phyloP scores from a whole-genome alignment of 2,329 filamentous ascomycete genomes.

The Clarireedia hainanense region DNA sequence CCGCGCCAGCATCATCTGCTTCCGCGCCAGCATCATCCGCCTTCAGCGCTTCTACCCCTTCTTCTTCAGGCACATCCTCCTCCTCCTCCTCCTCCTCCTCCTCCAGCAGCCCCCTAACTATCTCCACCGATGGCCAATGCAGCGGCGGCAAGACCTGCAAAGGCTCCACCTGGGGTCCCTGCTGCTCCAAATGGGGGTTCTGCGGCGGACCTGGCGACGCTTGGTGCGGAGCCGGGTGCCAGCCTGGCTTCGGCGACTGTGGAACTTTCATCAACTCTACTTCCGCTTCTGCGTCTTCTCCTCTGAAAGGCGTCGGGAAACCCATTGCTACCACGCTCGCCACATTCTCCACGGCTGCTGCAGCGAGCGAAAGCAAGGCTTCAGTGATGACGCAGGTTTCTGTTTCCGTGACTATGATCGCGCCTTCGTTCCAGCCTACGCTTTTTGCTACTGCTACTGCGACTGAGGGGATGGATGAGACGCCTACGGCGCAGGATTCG shows the following conservation, averaged over 20 bases:
- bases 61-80: conserved; percentile 3
- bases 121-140: conserved; percentile 11
- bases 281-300: not conserved
- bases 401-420: too few species aligned
- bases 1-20: not conserved
- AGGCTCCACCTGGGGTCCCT: conserved; percentile 11
- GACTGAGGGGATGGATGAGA: too few species aligned
- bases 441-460: too few species aligned
- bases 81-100: not conserved
- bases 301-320: too few species aligned
- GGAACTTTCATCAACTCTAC: conserved; percentile 8
- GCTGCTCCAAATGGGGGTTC: conserved; percentile 15
- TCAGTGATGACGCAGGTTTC: too few species aligned
- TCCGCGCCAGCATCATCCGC: not conserved
- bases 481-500: too few species aligned
- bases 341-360: too few species aligned
- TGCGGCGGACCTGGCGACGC: conserved; percentile 10
- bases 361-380: too few species aligned
- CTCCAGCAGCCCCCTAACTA: not conserved
- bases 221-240: conserved; percentile 16
- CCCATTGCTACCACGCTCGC: too few species aligned
- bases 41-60: not conserved
- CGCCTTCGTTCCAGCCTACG: too few species aligned
- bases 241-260: conserved; percentile 13
- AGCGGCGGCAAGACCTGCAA: conserved; percentile 12